Conservation (phyloP, 345 rosid genomes). For the Sapria himalayana region DNA sequence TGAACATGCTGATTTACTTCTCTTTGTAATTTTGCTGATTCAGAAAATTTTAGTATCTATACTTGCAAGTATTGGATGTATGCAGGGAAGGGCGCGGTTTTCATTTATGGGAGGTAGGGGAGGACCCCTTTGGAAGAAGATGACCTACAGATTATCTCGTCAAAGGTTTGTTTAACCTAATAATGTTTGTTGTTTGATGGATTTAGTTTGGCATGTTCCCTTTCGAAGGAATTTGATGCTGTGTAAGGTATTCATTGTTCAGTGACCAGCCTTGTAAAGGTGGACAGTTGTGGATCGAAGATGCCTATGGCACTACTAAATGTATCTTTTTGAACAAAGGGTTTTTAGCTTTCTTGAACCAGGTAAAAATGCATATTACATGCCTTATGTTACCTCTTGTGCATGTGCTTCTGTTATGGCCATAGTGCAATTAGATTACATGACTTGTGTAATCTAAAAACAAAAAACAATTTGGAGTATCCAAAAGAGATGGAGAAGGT, state of each 20-base stretch:
- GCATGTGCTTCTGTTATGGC: neutral
- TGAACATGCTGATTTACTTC: too few relatives aligned
- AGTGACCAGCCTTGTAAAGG: constrained; percentile 18
- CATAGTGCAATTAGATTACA: too few relatives aligned
- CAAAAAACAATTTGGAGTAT: too few relatives aligned
- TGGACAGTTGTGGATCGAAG: constrained; percentile 36
- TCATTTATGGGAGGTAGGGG: constrained; percentile 94
- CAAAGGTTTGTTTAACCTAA: constrained; percentile 30
- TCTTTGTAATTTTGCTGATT: too few relatives aligned
- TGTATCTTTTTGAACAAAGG: constrained; percentile 43
- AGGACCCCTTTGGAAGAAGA: constrained; percentile 84
- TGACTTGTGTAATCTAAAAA: too few relatives aligned
- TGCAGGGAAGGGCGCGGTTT: constrained; percentile 81
- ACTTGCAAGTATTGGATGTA: too few relatives aligned
- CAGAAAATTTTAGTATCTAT: too few relatives aligned
- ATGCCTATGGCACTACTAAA: constrained; percentile 25
- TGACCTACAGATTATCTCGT: constrained; percentile 59
- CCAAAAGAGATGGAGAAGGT: too few relatives aligned
- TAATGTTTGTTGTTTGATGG: too few relatives aligned
- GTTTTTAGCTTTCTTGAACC: constrained; percentile 42
- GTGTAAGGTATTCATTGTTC: constrained; percentile 14
- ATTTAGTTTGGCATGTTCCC: too few relatives aligned
- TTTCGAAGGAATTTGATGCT: too few relatives aligned
- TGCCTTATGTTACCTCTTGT: too few relatives aligned
- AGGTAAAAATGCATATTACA: constrained; percentile 30